These are phyloP conservation scores for Penicillium desertorum DNA, from an alignment of 495 filamentous ascomycete genomes.

Conservation along the genomic window DNA sequence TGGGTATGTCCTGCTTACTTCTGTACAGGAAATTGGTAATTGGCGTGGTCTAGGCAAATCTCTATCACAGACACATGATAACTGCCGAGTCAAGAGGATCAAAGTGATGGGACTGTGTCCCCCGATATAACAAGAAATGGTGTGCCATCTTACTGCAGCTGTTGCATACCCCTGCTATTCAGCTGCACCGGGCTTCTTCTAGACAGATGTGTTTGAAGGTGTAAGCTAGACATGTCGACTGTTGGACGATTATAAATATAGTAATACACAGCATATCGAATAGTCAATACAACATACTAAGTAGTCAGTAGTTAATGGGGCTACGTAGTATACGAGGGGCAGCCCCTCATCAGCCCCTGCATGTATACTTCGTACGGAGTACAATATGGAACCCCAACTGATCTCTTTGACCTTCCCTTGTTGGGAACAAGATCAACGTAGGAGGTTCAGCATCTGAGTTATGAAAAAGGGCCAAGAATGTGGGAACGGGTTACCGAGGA, in stretches of 20 bases:
- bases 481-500: constrained; percentile 8
- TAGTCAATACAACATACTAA: too few species aligned
- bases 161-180: constrained; percentile 21
- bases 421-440: constrained; percentile 5
- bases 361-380: constrained; percentile 2
- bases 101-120: not conserved
- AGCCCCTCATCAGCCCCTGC: too few species aligned
- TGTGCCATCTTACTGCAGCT: constrained; percentile 31
- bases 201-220: not conserved
- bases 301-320: too few species aligned
- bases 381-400: not conserved
- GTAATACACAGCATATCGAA: not conserved
- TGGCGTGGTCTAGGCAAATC: not conserved
- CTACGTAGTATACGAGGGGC: too few species aligned
- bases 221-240: not conserved
- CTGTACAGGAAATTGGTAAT: not conserved
- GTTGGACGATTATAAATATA: not conserved
- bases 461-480: constrained; percentile 8
- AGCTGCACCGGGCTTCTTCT: constrained; percentile 25
- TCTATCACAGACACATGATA: constrained; percentile 6
- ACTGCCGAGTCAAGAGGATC: not conserved
- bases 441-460: not conserved
- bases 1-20: too few species aligned
- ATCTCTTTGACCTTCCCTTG: constrained; percentile 4
- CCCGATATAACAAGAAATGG: constrained; percentile 1